These are phyloP conservation scores for Leishmania amazonensis DNA, from an alignment of 208 protist species.

Conservation along the genomic window DNA sequence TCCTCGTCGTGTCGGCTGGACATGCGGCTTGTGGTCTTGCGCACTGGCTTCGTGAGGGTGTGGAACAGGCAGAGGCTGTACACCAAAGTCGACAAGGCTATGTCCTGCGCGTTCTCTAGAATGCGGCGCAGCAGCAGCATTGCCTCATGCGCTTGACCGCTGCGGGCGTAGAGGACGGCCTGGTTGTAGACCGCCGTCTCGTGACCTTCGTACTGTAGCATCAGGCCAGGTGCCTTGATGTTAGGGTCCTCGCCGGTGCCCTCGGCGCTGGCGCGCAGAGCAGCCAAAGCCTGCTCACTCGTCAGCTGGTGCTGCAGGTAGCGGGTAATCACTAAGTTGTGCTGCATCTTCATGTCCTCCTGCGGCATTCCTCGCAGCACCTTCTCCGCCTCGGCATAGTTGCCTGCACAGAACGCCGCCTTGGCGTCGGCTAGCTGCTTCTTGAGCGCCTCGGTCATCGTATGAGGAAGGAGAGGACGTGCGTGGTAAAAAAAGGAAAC, in stretches of 20 bases:
- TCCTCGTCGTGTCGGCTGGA: conserved; percentile 70
- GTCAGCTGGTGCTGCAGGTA: conserved; percentile 65
- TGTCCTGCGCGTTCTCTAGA: conserved; percentile 55
- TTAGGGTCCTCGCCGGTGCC: conserved; percentile 30
- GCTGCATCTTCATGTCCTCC: conserved; percentile 79
- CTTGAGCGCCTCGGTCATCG: conserved; percentile 21
- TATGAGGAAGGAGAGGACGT: background rate
- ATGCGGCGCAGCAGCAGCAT: conserved; percentile 71
- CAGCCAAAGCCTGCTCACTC: conserved; percentile 51
- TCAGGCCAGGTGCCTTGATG: conserved; percentile 34
- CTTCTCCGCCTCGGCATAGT: conserved; percentile 68
- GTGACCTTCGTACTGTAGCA: conserved; percentile 81
- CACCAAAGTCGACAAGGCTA: conserved; percentile 54
- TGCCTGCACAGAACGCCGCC: conserved; percentile 66
- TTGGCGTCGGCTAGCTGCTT: conserved; percentile 62
- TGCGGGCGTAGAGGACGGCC: conserved; percentile 66
- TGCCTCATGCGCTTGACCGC: conserved; percentile 64
- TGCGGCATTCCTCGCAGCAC: conserved; percentile 62
- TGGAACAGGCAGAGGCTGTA: conserved; percentile 82
- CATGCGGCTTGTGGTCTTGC: conserved; percentile 45
- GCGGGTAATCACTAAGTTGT: conserved; percentile 81
- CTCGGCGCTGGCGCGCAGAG: conserved; percentile 29
- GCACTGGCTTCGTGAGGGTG: conserved; percentile 63
- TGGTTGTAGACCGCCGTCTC: conserved; percentile 83
- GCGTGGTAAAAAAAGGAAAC: background rate